Evolutionary conservation across 2,329 filamentous ascomycete species (phyloP), one percentile per base, ranked within the genome.

Genomic region (Colletotrichum sp.): DNA sequence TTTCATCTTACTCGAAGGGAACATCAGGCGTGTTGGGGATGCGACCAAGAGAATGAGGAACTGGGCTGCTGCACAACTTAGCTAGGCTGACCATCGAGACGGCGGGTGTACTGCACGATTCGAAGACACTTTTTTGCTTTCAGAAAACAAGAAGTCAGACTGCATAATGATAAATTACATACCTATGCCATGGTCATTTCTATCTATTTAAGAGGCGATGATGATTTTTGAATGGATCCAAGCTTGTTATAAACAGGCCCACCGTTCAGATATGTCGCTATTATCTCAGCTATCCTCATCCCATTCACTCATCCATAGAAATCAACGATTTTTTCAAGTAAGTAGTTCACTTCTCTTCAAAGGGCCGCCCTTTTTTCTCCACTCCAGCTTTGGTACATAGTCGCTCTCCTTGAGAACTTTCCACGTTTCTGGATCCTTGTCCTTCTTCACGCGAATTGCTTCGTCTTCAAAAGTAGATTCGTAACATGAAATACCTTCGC

Each of bases 31-130:
- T 1, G 77, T 80, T 6, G 83, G 81, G 3, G 77, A 79, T 34
- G 82, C 82, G 8, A 84, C 81, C 6, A 75, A 74, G 16, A 71
- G 79, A 55, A 84, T 85, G 83, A 81, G 79, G 73, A 78, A 75
- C 0, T 85, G 84, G 84, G 74, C 74, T 8, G 34, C n/a, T 15
- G 34, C 58, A 6, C 74, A 74, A 39, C 25, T 75, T 6, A 43
- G 52, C 12, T 64, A 62, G 18, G 22, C n/a, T 52, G 43, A 22
- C 0, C 10, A 4, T 22, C n/a, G 7, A 3, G 10, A 8, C 22
- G 10, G n/a, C 22, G n/a, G n/a, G 16, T 12, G 10, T 10, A 22
- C 18, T 48, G 43, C 43, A n/a, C 18, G 9, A 48, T 4, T 22
- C 2, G 43, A 22, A 48, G 18, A 1, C 18, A 48, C 3, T 48